Evolutionary conservation across 768 basidiomycete genomes (phyloP).

Genomic region (Tricholoma sp.): DNA sequence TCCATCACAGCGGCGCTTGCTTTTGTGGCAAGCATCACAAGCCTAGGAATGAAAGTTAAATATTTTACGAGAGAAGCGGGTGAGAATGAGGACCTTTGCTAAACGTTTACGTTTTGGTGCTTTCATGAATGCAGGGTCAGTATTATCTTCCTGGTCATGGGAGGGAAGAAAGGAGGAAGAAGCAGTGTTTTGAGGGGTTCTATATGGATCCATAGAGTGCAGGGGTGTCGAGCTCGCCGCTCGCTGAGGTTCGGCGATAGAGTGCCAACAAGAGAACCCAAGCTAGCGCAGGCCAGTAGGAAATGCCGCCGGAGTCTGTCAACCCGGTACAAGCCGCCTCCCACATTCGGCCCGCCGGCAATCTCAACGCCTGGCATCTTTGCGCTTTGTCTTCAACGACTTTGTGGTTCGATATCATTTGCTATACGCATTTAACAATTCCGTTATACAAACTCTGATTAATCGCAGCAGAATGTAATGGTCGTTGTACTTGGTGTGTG

Average conservation of each 20-base stretch:
- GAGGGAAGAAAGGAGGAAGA: slow-evolving; percentile 19
- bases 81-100: slow-evolving; percentile 35
- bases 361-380: not conserved
- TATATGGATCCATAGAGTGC: slow-evolving; percentile 33
- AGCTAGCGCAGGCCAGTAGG: not conserved
- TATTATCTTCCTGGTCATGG: slow-evolving; percentile 24
- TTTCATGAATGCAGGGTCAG: slow-evolving; percentile 34
- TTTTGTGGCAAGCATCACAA: slow-evolving; percentile 82
- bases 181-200: slow-evolving; percentile 17
- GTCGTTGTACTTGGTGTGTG: not conserved
- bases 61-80: slow-evolving; percentile 1
- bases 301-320: slow-evolving; percentile 28
- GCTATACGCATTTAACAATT: not conserved
- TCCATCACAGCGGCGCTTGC: slow-evolving; percentile 80
- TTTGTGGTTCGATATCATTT: not conserved
- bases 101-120: slow-evolving; percentile 52
- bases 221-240: slow-evolving; percentile 15
- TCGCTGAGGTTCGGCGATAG: slow-evolving; percentile 16
- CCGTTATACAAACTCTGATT: not conserved
- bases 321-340: slow-evolving; percentile 15
- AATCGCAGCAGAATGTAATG: not conserved
- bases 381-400: not conserved
- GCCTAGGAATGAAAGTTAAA: slow-evolving; percentile 32
- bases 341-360: slow-evolving; percentile 18
- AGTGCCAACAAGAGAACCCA: slow-evolving; percentile 8